A percentile compares a stretch with the other conserved stretches of the same genome.
These are phyloP conservation scores for Termitomyces sp. DNA, from an alignment of 768 basidiomycete species.

Conservation along the genomic window DNA sequence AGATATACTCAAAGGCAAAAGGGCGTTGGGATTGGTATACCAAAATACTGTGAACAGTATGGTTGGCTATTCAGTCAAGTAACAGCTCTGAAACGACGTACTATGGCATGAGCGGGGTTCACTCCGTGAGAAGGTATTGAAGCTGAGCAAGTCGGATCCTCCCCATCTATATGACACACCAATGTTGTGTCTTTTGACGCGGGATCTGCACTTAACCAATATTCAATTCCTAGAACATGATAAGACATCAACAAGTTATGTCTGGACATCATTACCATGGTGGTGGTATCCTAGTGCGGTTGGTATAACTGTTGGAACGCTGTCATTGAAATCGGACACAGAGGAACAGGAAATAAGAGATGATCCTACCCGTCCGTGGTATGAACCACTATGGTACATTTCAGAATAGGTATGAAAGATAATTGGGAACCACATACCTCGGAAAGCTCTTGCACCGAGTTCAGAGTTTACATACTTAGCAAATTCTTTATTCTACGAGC, in stretches of 20 bases:
- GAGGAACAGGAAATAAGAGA: neutral
- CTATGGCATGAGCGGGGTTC: slow-evolving; percentile 39
- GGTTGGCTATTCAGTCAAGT: neutral
- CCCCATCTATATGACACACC: slow-evolving; percentile 36
- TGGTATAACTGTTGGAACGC: slow-evolving; percentile 49
- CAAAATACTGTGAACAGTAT: slow-evolving; percentile 27
- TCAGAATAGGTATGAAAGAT: neutral
- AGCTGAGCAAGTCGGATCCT: slow-evolving; percentile 44
- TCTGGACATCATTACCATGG: slow-evolving; percentile 30
- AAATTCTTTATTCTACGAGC: slow-evolving; percentile 35
- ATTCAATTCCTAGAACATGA: slow-evolving; percentile 35
- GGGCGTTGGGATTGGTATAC: slow-evolving; percentile 25
- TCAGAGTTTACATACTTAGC: slow-evolving; percentile 37
- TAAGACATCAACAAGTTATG: neutral
- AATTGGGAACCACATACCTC: slow-evolving; percentile 26
- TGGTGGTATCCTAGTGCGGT: slow-evolving; percentile 44
- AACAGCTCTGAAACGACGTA: slow-evolving; percentile 11
- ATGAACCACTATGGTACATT: slow-evolving; percentile 35
- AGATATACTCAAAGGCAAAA: slow-evolving; percentile 25
- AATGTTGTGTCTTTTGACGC: slow-evolving; percentile 27
- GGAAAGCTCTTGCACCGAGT: slow-evolving; percentile 33
- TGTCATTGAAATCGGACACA: slow-evolving; percentile 9
- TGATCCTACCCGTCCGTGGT: slow-evolving; percentile 37
- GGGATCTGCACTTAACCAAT: slow-evolving; percentile 43
- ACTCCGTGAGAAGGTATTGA: slow-evolving; percentile 40